Evolutionary conservation across 163 green algal genomes (phyloP).

Genomic region (Prototheca wickerhamii): DNA sequence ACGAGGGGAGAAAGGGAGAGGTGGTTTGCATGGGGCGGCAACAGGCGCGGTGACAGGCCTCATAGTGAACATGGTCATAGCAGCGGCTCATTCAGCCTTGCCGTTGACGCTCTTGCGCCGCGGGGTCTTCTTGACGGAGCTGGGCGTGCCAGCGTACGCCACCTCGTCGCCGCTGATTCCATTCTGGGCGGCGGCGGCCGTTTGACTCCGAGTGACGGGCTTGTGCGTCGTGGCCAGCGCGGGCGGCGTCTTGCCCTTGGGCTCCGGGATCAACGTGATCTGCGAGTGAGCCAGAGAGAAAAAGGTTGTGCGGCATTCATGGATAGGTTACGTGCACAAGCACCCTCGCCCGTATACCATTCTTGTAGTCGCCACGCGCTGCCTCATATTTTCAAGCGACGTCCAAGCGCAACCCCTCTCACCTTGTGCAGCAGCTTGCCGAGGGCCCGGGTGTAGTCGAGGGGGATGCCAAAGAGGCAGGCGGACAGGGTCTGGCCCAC

Average conservation of each 20-base stretch:
- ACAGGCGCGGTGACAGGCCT: neutral
- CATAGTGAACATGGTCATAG: too few relatives aligned
- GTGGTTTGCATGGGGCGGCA: neutral
- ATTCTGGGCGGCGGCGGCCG: neutral
- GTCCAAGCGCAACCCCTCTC: neutral
- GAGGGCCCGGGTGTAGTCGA: conserved; percentile 1
- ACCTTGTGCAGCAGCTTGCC: conserved; percentile 7
- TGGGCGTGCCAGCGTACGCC: neutral
- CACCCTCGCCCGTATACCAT: neutral
- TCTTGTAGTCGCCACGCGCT: neutral
- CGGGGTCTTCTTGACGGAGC: neutral
- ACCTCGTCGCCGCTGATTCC: neutral
- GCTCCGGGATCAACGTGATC: neutral
- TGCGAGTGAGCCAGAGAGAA: neutral
- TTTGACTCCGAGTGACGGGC: neutral
- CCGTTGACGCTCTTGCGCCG: neutral
- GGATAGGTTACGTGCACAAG: neutral
- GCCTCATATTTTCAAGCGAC: neutral
- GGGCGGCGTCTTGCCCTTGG: neutral
- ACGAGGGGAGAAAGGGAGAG: neutral
- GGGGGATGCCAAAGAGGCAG: neutral
- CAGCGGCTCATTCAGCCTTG: neutral
- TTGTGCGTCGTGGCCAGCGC: neutral
- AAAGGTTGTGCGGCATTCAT: neutral
- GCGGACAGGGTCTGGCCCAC: neutral